These are phyloP conservation scores for Aspergillaceae sp. DNA, from an alignment of 2,329 filamentous ascomycete genomes.

Conservation along the genomic window DNA sequence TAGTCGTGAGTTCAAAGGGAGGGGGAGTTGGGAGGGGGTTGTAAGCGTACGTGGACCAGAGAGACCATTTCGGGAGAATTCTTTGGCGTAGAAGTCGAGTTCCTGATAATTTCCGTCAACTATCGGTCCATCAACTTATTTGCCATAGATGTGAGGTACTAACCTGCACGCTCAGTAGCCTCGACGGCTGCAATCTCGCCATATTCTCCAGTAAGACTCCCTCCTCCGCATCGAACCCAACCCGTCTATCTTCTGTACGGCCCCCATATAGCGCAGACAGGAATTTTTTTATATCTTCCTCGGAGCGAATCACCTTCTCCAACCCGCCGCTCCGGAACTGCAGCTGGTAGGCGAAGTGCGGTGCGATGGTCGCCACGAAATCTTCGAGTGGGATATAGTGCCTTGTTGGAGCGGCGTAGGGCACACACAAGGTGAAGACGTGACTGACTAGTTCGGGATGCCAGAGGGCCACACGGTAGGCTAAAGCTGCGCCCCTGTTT, in stretches of 20 bases:
- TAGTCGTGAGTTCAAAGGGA: background rate
- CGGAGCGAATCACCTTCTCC: constrained; percentile 49
- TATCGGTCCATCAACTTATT: background rate
- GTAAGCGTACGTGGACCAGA: constrained; percentile 55
- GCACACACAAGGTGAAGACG: constrained; percentile 74
- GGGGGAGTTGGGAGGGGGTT: background rate
- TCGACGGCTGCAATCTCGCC: constrained; percentile 46
- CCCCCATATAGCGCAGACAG: constrained; percentile 65
- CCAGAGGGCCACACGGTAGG: constrained; percentile 66
- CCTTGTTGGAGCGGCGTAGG: constrained; percentile 52
- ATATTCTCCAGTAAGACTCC: constrained; percentile 60
- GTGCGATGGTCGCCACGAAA: constrained; percentile 49
- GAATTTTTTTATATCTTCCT: constrained; percentile 59
- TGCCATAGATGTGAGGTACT: constrained; percentile 8
- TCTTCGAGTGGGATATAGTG: constrained; percentile 50
- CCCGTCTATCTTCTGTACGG: constrained; percentile 46
- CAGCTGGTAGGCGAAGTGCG: constrained; percentile 75
- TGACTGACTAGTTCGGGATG: constrained; percentile 63
- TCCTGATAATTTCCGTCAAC: constrained; percentile 37
- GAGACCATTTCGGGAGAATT: constrained; percentile 65
- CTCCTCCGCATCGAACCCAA: constrained; percentile 49
- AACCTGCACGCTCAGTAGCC: constrained; percentile 55
- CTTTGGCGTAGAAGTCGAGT: constrained; percentile 64
- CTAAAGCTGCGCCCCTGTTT: constrained; percentile 61
- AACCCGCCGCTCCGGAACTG: constrained; percentile 64